These are phyloP conservation scores for Phaeolepiota aurea DNA, from an alignment of 768 basidiomycete species.

Conservation along the genomic window DNA sequence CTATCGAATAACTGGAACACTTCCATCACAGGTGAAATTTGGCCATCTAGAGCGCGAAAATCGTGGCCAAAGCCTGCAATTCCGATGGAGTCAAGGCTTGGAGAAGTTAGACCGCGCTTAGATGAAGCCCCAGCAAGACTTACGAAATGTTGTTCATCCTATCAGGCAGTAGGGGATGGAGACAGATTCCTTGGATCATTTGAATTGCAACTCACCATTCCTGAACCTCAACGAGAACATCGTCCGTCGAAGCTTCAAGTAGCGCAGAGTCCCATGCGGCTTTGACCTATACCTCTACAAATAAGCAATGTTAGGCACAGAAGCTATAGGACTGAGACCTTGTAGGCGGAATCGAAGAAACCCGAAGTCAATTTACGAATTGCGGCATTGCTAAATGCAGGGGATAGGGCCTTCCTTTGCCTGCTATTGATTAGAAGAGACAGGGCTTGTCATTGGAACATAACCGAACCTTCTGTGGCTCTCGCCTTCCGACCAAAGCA, in stretches of 20 bases:
- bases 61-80: constrained; percentile 54
- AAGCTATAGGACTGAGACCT: too few relatives aligned
- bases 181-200: background rate
- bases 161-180: background rate
- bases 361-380: constrained; percentile 36
- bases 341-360: constrained; percentile 44
- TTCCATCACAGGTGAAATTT: constrained; percentile 28
- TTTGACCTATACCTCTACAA: constrained; percentile 25
- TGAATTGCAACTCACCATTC: constrained; percentile 23
- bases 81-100: constrained; percentile 49
- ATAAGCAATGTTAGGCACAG: too few relatives aligned
- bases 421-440: constrained; percentile 8
- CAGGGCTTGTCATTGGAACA: background rate
- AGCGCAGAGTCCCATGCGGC: constrained; percentile 17
- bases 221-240: constrained; percentile 37
- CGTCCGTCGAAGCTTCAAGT: constrained; percentile 13
- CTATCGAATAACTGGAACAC: constrained; percentile 28
- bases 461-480: constrained; percentile 30
- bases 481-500: constrained; percentile 36
- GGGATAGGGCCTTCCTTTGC: constrained; percentile 41
- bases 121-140: constrained; percentile 4
- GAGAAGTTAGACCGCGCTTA: background rate
- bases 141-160: constrained; percentile 42
- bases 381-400: constrained; percentile 44
- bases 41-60: constrained; percentile 45